phyloP scores from a whole-genome alignment of 352 stramenopile species.

The Phytophthora cajani region DNA sequence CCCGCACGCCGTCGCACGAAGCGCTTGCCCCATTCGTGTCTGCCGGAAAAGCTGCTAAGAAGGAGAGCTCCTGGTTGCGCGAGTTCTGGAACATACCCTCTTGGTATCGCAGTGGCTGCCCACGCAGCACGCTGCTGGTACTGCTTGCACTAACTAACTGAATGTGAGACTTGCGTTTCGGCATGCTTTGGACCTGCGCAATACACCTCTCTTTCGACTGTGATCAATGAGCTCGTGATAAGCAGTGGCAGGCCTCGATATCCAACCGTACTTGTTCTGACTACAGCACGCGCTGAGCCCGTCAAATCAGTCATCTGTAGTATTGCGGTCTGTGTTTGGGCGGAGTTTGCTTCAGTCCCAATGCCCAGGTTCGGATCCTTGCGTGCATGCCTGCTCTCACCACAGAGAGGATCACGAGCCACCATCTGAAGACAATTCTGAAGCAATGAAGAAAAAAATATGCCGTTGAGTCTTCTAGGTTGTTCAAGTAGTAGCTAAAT shows the following conservation, averaged over 20 bases:
- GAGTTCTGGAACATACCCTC: constrained; percentile 36
- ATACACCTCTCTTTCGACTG: background rate
- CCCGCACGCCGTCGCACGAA: constrained; percentile 21
- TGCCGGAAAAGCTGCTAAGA: constrained; percentile 36
- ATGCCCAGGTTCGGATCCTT: background rate
- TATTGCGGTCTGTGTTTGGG: background rate
- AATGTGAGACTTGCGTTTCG: constrained; percentile 1
- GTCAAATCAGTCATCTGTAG: background rate
- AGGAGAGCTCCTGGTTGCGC: constrained; percentile 37
- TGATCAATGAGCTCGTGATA: background rate
- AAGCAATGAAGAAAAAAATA: background rate
- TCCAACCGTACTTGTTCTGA: background rate
- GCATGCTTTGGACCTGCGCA: background rate
- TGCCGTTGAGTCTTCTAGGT: background rate
- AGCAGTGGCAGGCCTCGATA: background rate
- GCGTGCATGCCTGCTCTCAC: background rate
- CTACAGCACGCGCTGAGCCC: background rate
- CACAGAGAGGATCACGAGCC: background rate
- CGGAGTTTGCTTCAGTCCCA: background rate
- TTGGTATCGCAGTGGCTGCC: constrained; percentile 5
- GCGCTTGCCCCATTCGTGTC: constrained; percentile 32
- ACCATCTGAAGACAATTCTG: background rate
- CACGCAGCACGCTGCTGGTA: background rate
- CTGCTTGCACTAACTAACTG: background rate
- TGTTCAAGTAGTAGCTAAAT: too few species aligned